Percentiles rank a stretch among this genome's conserved stretches.
These are phyloP conservation scores for Backusella westeae DNA, from an alignment of 192 early-diverging fungal genomes.

Conservation along the genomic window DNA sequence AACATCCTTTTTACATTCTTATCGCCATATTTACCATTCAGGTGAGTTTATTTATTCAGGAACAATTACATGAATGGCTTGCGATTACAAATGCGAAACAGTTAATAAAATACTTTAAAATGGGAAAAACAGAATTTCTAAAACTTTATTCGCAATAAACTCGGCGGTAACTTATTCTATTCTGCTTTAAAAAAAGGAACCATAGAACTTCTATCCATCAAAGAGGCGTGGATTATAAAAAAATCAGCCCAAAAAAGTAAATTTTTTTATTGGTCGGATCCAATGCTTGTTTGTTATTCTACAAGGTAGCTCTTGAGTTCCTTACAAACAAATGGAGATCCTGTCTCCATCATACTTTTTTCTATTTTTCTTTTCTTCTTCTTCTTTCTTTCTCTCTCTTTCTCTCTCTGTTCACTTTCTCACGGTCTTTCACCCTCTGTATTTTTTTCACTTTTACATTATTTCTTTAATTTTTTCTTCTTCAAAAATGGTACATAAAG, in stretches of 20 bases:
- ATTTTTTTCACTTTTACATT: neutral
- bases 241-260: neutral
- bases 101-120: too few species aligned
- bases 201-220: too few species aligned
- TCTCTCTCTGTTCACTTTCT: neutral
- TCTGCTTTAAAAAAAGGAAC: too few species aligned
- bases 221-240: neutral
- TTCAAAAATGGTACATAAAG: neutral
- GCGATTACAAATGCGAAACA: neutral
- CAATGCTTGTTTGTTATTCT: neutral
- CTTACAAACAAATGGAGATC: neutral
- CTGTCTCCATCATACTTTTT: neutral
- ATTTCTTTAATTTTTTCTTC: neutral
- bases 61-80: neutral
- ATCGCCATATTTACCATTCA: neutral
- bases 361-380: neutral
- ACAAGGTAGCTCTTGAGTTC: neutral
- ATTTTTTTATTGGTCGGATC: neutral
- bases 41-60: neutral
- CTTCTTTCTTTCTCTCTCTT: neutral
- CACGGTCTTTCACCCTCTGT: neutral
- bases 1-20: neutral
- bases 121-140: too few species aligned
- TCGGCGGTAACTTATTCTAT: too few species aligned
- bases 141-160: too few species aligned